Evolutionary conservation across 2,329 filamentous ascomycete genomes (phyloP).

Genomic region (Phaeosphaeriaceae sp.): DNA sequence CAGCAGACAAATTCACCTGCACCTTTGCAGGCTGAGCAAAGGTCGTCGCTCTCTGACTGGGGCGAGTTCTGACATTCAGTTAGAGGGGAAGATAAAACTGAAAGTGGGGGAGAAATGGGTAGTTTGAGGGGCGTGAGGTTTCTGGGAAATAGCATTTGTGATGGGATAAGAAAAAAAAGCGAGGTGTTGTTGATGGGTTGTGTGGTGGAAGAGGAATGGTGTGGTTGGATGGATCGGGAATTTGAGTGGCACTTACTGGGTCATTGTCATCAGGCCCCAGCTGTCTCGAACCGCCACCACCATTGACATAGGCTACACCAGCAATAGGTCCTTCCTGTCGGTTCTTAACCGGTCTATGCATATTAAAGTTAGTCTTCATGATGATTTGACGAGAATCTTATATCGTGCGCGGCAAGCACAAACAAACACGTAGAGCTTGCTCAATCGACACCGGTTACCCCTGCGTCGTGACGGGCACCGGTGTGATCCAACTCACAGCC

Average conservation of each 20-base stretch:
- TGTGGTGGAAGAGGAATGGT: conserved; percentile 47
- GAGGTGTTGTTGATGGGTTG: conserved; percentile 39
- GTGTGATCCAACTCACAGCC: conserved; percentile 23
- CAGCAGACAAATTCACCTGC: conserved; percentile 89
- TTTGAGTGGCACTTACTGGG: conserved; percentile 57
- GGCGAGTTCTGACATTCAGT: conserved; percentile 49
- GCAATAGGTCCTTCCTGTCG: conserved; percentile 68
- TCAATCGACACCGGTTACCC: conserved; percentile 35
- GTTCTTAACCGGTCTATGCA: conserved; percentile 75
- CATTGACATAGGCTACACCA: conserved; percentile 62
- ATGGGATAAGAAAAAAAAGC: conserved; percentile 35
- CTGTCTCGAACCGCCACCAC: conserved; percentile 68
- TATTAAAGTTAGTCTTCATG: conserved; percentile 39
- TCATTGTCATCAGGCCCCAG: conserved; percentile 64
- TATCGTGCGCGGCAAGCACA: conserved; percentile 32
- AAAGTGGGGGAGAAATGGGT: conserved; percentile 45
- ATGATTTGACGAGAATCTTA: conserved; percentile 28
- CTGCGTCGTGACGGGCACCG: conserved; percentile 35
- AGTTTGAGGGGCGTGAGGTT: conserved; percentile 37
- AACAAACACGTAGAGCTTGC: conserved; percentile 43
- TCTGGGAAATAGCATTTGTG: conserved; percentile 42
- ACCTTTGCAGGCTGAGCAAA: conserved; percentile 84
- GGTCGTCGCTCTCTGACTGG: conserved; percentile 77
- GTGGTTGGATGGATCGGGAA: conserved; percentile 52
- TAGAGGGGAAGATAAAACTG: conserved; percentile 47